phyloP scores from a whole-genome alignment of 805 yeast species.

The Saturnispora bothae region DNA sequence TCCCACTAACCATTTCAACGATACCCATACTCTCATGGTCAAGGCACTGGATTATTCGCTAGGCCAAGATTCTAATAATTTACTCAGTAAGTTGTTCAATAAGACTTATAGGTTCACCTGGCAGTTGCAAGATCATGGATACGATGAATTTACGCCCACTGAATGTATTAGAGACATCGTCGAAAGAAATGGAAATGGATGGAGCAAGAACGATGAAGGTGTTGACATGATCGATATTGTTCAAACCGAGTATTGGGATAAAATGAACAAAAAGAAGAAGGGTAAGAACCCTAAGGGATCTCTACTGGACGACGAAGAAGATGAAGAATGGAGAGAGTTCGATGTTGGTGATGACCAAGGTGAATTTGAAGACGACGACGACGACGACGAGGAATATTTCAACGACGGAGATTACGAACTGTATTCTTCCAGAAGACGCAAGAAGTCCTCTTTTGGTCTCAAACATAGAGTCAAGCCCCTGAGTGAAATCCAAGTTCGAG shows the following conservation, averaged over 20 bases:
- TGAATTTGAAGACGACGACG: not conserved
- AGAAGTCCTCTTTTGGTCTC: too few species aligned
- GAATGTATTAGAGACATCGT: slow-evolving; percentile 70
- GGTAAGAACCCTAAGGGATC: not conserved
- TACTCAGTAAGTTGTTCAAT: slow-evolving; percentile 19
- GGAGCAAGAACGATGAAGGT: slow-evolving; percentile 43
- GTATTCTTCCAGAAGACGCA: too few species aligned
- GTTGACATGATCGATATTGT: slow-evolving; percentile 29
- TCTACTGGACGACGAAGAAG: not conserved
- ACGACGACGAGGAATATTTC: not conserved
- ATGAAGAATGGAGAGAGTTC: slow-evolving; percentile 10
- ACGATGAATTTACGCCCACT: slow-evolving; percentile 48
- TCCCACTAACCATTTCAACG: not conserved
- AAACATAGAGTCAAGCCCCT: slow-evolving; percentile 17
- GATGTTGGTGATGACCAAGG: slow-evolving; percentile 3
- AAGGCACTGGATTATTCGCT: slow-evolving; percentile 9
- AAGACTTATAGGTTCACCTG: slow-evolving; percentile 25
- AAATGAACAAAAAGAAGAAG: not conserved
- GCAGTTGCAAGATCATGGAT: slow-evolving; percentile 19
- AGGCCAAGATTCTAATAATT: not conserved
- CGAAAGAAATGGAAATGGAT: slow-evolving; percentile 54
- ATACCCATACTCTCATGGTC: slow-evolving; percentile 10
- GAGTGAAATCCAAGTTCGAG: slow-evolving; percentile 25
- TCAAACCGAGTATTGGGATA: slow-evolving; percentile 15
- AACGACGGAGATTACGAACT: not conserved